Evolutionary conservation across 2,329 filamentous ascomycete species (phyloP).

Genomic region (Verticillium klebahnii): DNA sequence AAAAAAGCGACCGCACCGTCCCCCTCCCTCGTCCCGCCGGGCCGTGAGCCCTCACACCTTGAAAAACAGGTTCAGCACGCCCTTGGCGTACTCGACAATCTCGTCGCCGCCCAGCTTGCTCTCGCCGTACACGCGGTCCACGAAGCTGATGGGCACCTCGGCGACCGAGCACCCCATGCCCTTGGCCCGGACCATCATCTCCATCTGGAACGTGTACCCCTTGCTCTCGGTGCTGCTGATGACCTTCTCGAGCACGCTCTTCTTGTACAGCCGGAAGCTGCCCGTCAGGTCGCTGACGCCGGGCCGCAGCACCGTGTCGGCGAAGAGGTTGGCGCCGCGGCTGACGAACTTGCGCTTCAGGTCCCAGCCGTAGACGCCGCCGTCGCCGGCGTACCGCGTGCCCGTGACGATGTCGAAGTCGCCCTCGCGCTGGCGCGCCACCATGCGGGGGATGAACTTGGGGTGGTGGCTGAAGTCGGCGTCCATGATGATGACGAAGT

Average conservation of each 20-base stretch:
- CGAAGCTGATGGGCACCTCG: constrained; percentile 94
- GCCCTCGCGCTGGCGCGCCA: constrained; percentile 67
- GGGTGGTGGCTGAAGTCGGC: constrained; percentile 99
- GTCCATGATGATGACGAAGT: constrained; percentile 99
- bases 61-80: constrained; percentile 71
- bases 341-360: constrained; percentile 82
- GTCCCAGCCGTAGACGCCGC: constrained; percentile 95
- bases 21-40: not conserved
- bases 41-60: constrained; percentile 53
- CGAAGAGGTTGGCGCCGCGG: constrained; percentile 89
- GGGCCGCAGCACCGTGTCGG: constrained; percentile 87
- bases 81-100: constrained; percentile 95
- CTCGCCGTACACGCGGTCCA: constrained; percentile 92
- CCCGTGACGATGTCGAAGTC: constrained; percentile 97
- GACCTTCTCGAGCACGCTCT: constrained; percentile 79
- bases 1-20: not conserved
- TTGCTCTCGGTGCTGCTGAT: constrained; percentile 90
- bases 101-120: constrained; percentile 92
- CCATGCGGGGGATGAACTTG: constrained; percentile 97
- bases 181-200: constrained; percentile 97
- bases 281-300: constrained; percentile 95
- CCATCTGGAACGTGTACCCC: constrained; percentile 99
- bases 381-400: constrained; percentile 84
- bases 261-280: constrained; percentile 93
- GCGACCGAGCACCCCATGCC: constrained; percentile 90